Percentiles rank a stretch among this genome's conserved stretches.
These are phyloP conservation scores for Mycena capillaripes DNA, from an alignment of 768 basidiomycete species.

Conservation along the genomic window DNA sequence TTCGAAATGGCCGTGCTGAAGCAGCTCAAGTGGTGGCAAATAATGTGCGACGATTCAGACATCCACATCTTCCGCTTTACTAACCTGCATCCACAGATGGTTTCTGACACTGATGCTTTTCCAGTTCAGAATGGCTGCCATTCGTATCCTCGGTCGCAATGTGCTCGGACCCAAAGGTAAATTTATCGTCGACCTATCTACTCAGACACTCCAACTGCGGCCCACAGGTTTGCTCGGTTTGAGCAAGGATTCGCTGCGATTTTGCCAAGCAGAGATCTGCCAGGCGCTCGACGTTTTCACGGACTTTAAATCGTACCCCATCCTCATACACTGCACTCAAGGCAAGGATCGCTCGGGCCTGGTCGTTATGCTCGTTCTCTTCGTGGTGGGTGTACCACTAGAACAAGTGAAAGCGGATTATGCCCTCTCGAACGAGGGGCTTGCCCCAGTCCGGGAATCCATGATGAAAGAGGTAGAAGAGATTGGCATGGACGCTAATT, in stretches of 20 bases:
- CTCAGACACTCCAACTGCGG: neutral
- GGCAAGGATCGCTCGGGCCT: conserved; percentile 39
- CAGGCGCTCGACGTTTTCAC: conserved; percentile 35
- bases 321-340: conserved; percentile 39
- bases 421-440: conserved; percentile 35
- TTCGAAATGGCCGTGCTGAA: conserved; percentile 35
- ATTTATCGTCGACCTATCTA: neutral
- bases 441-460: conserved; percentile 34
- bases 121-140: conserved; percentile 34
- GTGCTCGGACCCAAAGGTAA: conserved; percentile 33
- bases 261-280: conserved; percentile 35
- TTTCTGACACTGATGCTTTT: conserved; percentile 35
- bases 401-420: conserved; percentile 34
- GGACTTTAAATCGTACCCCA: conserved; percentile 29
- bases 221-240: conserved; percentile 27
- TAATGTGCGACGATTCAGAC: conserved; percentile 25
- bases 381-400: conserved; percentile 28
- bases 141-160: conserved; percentile 38
- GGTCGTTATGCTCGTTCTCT: conserved; percentile 38
- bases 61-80: neutral
- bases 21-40: conserved; percentile 39
- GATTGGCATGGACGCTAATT: conserved; percentile 37
- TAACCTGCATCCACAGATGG: conserved; percentile 17
- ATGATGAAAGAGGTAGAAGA: conserved; percentile 38
- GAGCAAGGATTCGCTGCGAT: conserved; percentile 37